phyloP scores from a whole-genome alignment of 1,284 basidiomycete genomes.

The Malassezia dermatis region DNA sequence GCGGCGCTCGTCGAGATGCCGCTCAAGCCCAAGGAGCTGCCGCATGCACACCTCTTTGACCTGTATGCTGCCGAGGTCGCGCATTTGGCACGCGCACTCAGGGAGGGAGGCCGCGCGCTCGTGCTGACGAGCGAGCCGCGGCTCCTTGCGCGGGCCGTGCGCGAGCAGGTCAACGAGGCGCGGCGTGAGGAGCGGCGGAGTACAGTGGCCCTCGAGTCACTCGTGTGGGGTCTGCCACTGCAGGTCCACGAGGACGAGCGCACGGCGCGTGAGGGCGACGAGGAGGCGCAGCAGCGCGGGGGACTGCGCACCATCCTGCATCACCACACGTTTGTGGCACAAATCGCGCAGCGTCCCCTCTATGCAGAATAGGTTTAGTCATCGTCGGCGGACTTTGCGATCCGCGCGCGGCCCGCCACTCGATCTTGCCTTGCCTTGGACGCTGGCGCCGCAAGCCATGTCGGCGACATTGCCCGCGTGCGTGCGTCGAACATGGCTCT shows the following conservation, averaged over 20 bases:
- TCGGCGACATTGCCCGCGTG: not conserved
- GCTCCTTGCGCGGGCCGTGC: constrained; percentile 4
- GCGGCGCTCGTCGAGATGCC: constrained; percentile 11
- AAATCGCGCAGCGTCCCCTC: constrained; percentile 2
- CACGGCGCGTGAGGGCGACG: not conserved
- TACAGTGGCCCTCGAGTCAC: not conserved
- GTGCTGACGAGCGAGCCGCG: constrained; percentile 12
- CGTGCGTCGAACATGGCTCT: not conserved
- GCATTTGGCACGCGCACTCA: not conserved
- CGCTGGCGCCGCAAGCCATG: not conserved
- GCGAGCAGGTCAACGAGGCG: constrained; percentile 11
- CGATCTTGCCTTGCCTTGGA: not conserved
- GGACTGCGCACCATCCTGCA: constrained; percentile 7
- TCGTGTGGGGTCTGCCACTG: not conserved
- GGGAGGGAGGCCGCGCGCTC: not conserved
- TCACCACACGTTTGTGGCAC: constrained; percentile 7
- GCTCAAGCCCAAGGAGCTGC: not conserved
- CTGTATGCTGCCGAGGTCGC: not conserved
- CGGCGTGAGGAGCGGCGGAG: not conserved
- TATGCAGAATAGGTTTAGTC: not conserved
- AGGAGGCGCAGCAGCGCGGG: constrained; percentile 1
- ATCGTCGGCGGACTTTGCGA: not conserved
- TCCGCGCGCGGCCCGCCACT: not conserved
- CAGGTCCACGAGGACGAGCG: not conserved
- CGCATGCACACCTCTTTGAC: constrained; percentile 15